phyloP scores from a whole-genome alignment of 768 basidiomycete genomes.

The Macrolepiota dolichaula region DNA sequence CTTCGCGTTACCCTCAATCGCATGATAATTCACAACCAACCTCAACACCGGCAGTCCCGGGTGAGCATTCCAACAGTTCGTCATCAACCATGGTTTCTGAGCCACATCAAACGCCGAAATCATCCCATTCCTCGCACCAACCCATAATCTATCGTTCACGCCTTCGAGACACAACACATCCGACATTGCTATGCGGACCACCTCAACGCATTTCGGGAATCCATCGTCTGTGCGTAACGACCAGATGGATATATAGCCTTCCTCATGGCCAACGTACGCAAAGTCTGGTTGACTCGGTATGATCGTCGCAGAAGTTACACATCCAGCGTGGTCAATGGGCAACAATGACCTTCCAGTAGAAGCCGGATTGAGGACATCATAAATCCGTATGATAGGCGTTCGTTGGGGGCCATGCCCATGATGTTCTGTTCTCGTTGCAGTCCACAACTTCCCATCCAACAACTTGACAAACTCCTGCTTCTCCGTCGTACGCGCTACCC shows the following conservation, averaged over 20 bases:
- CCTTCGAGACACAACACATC: conserved; percentile 85
- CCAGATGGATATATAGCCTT: conserved; percentile 89
- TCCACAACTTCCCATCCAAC: conserved; percentile 80
- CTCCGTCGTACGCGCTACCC: conserved; percentile 69
- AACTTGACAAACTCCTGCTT: conserved; percentile 79
- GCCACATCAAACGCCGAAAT: conserved; percentile 80
- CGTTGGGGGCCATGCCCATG: conserved; percentile 29
- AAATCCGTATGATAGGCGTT: conserved; percentile 75
- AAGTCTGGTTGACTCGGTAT: conserved; percentile 62
- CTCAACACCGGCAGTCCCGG: conserved; percentile 57
- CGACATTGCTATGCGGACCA: conserved; percentile 75
- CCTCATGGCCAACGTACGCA: conserved; percentile 90
- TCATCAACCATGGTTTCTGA: conserved; percentile 77
- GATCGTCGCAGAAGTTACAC: conserved; percentile 78
- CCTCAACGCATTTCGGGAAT: conserved; percentile 64
- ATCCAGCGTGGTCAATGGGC: conserved; percentile 71
- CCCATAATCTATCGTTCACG: conserved; percentile 83
- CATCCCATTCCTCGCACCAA: conserved; percentile 76
- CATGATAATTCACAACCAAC: conserved; percentile 68
- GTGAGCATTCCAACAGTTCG: conserved; percentile 88
- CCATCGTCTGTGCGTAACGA: conserved; percentile 47
- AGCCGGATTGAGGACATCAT: conserved; percentile 67
- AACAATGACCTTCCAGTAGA: conserved; percentile 50
- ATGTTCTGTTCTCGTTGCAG: conserved; percentile 53
- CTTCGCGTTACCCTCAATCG: conserved; percentile 64